Conservation (phyloP, 2,329 filamentous ascomycete species). For the Alternaria arbusti region DNA sequence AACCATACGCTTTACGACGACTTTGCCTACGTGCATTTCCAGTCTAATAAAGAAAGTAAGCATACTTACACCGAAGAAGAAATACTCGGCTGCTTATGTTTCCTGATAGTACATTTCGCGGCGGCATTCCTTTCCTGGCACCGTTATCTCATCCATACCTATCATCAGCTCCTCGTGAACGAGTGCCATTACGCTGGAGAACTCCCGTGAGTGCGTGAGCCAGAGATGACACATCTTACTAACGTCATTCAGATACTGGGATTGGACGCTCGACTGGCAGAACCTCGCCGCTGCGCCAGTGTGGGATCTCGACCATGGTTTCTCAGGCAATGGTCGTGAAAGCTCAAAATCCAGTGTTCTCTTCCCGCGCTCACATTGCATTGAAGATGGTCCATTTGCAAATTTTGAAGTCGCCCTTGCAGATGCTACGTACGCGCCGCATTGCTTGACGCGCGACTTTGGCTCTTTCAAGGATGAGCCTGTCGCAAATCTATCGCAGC, state of each 20-base stretch:
- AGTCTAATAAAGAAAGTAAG: background rate
- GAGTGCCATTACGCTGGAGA: conserved; percentile 30
- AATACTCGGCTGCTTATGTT: background rate
- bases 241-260: conserved; percentile 36
- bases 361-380: conserved; percentile 20
- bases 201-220: conserved; percentile 1
- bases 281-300: conserved; percentile 32
- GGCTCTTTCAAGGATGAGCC: background rate
- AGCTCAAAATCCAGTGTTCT: background rate
- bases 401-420: conserved; percentile 16
- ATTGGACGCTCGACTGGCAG: conserved; percentile 44
- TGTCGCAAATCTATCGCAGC: background rate
- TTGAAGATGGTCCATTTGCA: conserved; percentile 32
- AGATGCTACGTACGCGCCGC: background rate
- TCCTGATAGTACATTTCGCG: conserved; percentile 33
- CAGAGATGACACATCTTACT: background rate
- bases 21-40: conserved; percentile 38
- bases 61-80: background rate
- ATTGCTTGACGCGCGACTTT: conserved; percentile 38
- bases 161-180: conserved; percentile 32
- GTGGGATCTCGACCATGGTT: conserved; percentile 29
- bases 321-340: conserved; percentile 38
- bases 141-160: conserved; percentile 44
- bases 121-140: conserved; percentile 48
- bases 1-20: conserved; percentile 41